Percentiles rank a stretch among this genome's conserved stretches.
phyloP scores from a whole-genome alignment of 768 basidiomycete species.

The Mycena filopes region DNA sequence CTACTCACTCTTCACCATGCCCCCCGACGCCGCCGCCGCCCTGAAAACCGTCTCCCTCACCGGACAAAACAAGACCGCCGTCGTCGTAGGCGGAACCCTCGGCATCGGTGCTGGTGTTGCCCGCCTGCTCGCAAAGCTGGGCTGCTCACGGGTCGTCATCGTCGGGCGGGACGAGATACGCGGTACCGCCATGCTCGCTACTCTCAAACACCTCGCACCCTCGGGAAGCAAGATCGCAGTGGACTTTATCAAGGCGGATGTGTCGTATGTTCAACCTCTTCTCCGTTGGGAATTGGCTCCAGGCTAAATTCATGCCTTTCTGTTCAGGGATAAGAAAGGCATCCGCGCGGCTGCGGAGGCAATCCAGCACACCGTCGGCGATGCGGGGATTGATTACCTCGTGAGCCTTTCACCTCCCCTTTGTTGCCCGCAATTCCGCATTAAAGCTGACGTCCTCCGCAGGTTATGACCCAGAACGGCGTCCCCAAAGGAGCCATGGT shows the following conservation, averaged over 20 bases:
- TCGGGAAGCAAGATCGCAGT: background rate
- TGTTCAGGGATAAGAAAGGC: background rate
- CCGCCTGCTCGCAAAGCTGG: conserved; percentile 17
- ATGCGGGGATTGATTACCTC: conserved; percentile 3
- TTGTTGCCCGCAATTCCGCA: background rate
- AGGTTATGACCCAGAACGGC: conserved; percentile 15
- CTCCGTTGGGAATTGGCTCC: background rate
- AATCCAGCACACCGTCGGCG: background rate
- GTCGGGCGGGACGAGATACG: background rate
- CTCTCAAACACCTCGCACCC: conserved; percentile 7
- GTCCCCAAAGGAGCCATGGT: background rate
- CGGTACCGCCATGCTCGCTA: background rate
- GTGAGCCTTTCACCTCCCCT: too few species aligned
- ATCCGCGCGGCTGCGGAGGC: background rate
- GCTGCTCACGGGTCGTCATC: conserved; percentile 9
- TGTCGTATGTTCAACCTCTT: background rate
- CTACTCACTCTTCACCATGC: conserved; percentile 3
- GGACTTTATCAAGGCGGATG: conserved; percentile 3
- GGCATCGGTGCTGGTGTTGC: conserved; percentile 16
- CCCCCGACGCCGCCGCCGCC: conserved; percentile 4
- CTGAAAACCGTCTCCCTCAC: conserved; percentile 1
- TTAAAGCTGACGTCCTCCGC: background rate
- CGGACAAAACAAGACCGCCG: conserved; percentile 20
- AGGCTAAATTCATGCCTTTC: too few species aligned
- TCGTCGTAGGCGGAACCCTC: conserved; percentile 11